Evolutionary conservation across 2,329 filamentous ascomycete genomes (phyloP), one percentile per base, ranked within the genome.

Genomic region (Juglanconis sp.): DNA sequence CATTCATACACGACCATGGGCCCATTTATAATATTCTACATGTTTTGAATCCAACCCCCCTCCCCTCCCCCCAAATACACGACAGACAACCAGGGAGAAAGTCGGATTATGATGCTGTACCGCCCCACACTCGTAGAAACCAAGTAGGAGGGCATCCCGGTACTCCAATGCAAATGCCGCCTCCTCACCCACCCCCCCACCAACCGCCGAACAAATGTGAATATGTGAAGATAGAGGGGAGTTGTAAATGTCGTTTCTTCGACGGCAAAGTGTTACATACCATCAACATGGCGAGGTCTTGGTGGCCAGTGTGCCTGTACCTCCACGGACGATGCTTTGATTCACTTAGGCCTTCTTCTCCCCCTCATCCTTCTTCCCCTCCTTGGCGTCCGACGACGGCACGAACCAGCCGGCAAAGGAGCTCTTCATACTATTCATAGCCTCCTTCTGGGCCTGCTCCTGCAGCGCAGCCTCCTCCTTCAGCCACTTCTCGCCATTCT

Each of bases 401-500:
- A 59, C 61, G 66, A 85, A 84, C 79, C 79, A 84, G 57, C 85
- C 80, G 42, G 82, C 81, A 69, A 95, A 87, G 34, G 88, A 88
- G 61, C 83, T 85, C 84, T 94, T 95, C 91, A 96, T 96, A 71
- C 85, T 91, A 77, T 89, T 90, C 88, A 96, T 93, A 68, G 89
- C 89, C 76, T 96, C 92, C 70, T 96, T 90, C 74, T 93, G 90
- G 64, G 87, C 82, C 80, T 92, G 93, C 81, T 97, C 94, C 79
- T 93, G 89, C 72, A 91, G 85, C 53, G 88, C 88, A 48, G 90
- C 90, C 81, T 96, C 93, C 75, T 98, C 94, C 80, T 93, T 93
- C 67, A 99, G 81, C 91, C 93, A 97, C 78, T 94, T 92, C 74
- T 94, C 92, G 56, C 93, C 95, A 72, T 98, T 95, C 74, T 96